These are phyloP conservation scores for Sporothrix brunneoviolacea DNA, from an alignment of 2,329 filamentous ascomycete species.

Conservation along the genomic window DNA sequence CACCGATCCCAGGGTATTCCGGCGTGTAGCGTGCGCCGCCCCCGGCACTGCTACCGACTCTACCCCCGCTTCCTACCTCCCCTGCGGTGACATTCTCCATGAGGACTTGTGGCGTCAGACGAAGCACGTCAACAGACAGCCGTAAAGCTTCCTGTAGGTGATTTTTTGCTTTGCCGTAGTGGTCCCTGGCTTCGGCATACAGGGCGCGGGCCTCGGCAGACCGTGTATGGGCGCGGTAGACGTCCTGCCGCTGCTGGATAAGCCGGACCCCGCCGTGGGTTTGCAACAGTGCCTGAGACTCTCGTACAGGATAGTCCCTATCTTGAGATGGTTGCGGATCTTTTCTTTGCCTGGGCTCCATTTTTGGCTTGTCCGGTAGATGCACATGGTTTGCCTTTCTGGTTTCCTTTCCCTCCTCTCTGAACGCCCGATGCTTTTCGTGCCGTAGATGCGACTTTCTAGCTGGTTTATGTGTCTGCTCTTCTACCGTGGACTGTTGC, in stretches of 20 bases:
- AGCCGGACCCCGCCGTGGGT: background rate
- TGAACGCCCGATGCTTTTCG: too few species aligned
- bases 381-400: too few species aligned
- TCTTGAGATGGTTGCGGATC: too few species aligned
- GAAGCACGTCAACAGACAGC: conserved; percentile 27
- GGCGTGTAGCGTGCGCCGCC: background rate
- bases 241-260: conserved; percentile 26
- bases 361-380: too few species aligned
- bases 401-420: too few species aligned
- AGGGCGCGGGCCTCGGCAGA: conserved; percentile 32
- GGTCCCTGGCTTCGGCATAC: conserved; percentile 31
- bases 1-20: conserved; percentile 3
- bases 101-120: conserved; percentile 26
- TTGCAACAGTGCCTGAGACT: background rate
- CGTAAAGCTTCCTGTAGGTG: conserved; percentile 32
- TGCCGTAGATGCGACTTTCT: too few species aligned
- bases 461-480: too few species aligned
- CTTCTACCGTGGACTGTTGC: too few species aligned
- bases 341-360: too few species aligned
- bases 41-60: background rate
- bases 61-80: background rate
- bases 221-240: conserved; percentile 36
- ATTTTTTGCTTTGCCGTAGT: conserved; percentile 30
- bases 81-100: background rate
- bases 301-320: background rate